These are phyloP conservation scores for Ceriops zippeliana DNA, from an alignment of 345 rosid species.

Conservation along the genomic window DNA sequence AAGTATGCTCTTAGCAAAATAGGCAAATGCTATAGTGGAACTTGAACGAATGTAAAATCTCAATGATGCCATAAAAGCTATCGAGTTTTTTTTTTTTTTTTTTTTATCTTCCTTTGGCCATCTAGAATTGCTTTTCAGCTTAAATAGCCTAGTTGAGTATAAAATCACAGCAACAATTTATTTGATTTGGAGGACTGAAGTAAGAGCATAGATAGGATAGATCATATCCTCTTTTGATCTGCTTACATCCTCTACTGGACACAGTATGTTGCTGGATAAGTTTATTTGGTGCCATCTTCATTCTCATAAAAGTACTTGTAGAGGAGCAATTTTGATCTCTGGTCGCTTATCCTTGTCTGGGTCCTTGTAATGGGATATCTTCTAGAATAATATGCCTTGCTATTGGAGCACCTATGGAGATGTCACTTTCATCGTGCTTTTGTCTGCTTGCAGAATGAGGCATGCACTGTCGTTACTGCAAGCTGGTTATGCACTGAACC, in stretches of 20 bases:
- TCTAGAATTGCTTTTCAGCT: background rate
- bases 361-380: no score
- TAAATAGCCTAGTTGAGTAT: background rate
- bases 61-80: background rate
- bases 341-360: no score
- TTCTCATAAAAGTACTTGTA: no score
- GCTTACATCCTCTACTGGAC: background rate
- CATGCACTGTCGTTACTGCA: background rate
- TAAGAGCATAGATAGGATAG: background rate
- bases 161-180: background rate
- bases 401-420: no score
- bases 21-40: background rate
- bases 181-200: background rate
- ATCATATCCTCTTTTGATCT: background rate
- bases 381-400: no score
- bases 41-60: background rate
- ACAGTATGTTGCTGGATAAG: background rate
- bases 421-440: background rate
- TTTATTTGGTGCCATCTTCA: background rate
- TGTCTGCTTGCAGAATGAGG: background rate
- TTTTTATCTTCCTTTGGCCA: background rate
- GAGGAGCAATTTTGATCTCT: no score
- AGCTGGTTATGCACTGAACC: background rate
- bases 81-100: background rate
- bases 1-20: background rate